Conservation (phyloP, 768 basidiomycete genomes). For the Daedaleopsis nitida region DNA sequence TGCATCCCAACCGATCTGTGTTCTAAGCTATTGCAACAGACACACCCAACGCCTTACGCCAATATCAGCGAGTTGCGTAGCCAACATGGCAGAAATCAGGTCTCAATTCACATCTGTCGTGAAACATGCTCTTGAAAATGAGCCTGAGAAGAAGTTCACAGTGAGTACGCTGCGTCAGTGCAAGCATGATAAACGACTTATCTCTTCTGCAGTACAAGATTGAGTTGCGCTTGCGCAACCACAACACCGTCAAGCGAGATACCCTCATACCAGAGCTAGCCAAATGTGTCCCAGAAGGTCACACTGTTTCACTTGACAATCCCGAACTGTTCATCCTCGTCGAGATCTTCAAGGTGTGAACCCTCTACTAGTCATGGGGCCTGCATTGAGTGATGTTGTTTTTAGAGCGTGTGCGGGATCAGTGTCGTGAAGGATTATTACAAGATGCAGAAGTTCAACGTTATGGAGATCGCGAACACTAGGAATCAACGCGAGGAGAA, state of each 20-base stretch:
- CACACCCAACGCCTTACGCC: conserved; percentile 73
- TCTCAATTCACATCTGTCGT: conserved; percentile 59
- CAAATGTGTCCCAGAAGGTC: conserved; percentile 66
- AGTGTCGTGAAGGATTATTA: conserved; percentile 77
- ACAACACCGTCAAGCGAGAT: conserved; percentile 64
- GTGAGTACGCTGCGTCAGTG: conserved; percentile 35
- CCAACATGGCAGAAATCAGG: conserved; percentile 71
- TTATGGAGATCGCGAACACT: conserved; percentile 65
- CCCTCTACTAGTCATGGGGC: not conserved
- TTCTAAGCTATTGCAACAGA: conserved; percentile 37
- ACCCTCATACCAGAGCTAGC: conserved; percentile 69
- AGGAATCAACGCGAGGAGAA: conserved; percentile 38
- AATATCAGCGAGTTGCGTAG: conserved; percentile 64
- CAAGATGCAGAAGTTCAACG: conserved; percentile 73
- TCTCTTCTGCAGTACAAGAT: conserved; percentile 68
- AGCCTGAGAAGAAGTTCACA: conserved; percentile 46
- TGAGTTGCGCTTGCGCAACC: conserved; percentile 74
- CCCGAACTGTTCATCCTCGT: conserved; percentile 77
- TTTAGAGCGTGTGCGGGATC: conserved; percentile 73
- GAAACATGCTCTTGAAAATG: conserved; percentile 50
- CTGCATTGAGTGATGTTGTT: no score
- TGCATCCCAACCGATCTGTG: not conserved
- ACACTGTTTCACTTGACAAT: conserved; percentile 66
- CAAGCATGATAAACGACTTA: not conserved
- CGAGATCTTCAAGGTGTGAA: conserved; percentile 76